These are phyloP conservation scores for Colletotrichum phormii DNA, from an alignment of 2,329 filamentous ascomycete species.

Conservation along the genomic window DNA sequence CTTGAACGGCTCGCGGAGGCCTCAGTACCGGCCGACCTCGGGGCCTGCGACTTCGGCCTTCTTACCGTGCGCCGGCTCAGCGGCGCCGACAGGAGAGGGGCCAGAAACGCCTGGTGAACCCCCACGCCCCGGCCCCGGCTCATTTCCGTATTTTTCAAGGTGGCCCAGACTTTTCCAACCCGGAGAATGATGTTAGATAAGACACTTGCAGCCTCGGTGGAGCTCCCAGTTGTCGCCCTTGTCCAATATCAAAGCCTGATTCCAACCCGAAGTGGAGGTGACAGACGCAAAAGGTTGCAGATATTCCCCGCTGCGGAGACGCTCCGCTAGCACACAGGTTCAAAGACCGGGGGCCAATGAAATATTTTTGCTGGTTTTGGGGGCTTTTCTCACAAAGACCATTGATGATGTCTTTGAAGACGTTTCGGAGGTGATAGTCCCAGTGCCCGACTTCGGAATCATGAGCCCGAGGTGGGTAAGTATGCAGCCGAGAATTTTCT, in stretches of 20 bases:
- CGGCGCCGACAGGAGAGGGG: not conserved
- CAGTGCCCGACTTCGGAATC: slow-evolving; percentile 29
- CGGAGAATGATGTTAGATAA: slow-evolving; percentile 13
- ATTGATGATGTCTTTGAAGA: slow-evolving; percentile 17
- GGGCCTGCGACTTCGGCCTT: slow-evolving; percentile 20
- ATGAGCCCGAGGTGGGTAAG: slow-evolving; percentile 8
- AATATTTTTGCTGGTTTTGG: not conserved
- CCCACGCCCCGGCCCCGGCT: slow-evolving; percentile 25
- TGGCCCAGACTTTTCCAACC: not conserved
- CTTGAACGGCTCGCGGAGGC: not conserved
- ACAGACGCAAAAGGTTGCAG: slow-evolving; percentile 24
- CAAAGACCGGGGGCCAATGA: slow-evolving; percentile 9
- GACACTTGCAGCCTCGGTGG: slow-evolving; percentile 13
- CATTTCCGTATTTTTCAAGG: not conserved
- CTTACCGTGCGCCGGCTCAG: slow-evolving; percentile 8
- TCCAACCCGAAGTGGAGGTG: slow-evolving; percentile 31
- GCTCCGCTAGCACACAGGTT: slow-evolving; percentile 10
- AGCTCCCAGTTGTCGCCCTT: slow-evolving; percentile 4
- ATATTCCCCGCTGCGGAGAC: slow-evolving; percentile 29
- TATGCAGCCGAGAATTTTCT: slow-evolving; percentile 9
- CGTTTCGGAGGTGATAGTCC: slow-evolving; percentile 9
- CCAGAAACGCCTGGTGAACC: not conserved
- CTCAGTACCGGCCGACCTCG: slow-evolving; percentile 25
- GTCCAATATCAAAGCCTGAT: slow-evolving; percentile 35
- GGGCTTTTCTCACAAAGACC: not conserved